phyloP scores from a whole-genome alignment of 495 filamentous ascomycete genomes.

The Peziza echinospora region DNA sequence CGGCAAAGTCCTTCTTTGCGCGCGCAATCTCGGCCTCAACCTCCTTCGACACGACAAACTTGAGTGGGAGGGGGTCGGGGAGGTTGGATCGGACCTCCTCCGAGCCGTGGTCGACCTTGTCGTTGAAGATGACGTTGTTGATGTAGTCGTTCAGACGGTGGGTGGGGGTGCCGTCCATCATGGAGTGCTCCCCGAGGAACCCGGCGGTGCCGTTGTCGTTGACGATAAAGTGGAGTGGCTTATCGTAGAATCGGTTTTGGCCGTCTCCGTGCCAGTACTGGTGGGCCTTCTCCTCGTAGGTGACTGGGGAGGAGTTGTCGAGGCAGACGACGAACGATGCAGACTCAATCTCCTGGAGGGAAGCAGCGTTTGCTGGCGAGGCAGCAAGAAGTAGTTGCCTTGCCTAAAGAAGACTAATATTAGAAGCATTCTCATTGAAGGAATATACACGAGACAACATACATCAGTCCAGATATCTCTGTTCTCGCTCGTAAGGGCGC shows the following conservation, averaged over 20 bases:
- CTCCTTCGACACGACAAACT: conserved; percentile 52
- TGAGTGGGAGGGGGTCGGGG: conserved; percentile 53
- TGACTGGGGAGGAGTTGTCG: conserved; percentile 80
- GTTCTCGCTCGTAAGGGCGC: conserved; percentile 74
- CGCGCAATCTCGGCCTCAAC: conserved; percentile 52
- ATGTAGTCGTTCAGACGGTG: conserved; percentile 88
- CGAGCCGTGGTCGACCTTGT: conserved; percentile 70
- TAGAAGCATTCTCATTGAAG: neutral
- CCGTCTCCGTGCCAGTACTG: conserved; percentile 98
- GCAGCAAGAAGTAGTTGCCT: conserved; percentile 55
- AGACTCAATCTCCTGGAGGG: conserved; percentile 67
- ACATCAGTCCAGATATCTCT: conserved; percentile 77
- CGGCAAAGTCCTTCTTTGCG: conserved; percentile 52
- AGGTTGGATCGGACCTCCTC: conserved; percentile 57
- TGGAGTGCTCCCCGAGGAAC: conserved; percentile 96
- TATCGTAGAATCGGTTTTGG: conserved; percentile 92
- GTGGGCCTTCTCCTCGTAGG: conserved; percentile 82
- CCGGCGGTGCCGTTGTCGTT: conserved; percentile 96
- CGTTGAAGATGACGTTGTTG: conserved; percentile 71
- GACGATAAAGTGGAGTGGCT: conserved; percentile 92
- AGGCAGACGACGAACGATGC: conserved; percentile 83
- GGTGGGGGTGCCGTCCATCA: conserved; percentile 99
- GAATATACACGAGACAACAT: neutral
- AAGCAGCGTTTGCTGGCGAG: conserved; percentile 49
- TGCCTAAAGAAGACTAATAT: conserved; percentile 19